Percentiles rank a stretch among this genome's conserved stretches.
These are phyloP conservation scores for Jacaranda mimosifolia DNA, from an alignment of 257 asterid species.

Conservation along the genomic window DNA sequence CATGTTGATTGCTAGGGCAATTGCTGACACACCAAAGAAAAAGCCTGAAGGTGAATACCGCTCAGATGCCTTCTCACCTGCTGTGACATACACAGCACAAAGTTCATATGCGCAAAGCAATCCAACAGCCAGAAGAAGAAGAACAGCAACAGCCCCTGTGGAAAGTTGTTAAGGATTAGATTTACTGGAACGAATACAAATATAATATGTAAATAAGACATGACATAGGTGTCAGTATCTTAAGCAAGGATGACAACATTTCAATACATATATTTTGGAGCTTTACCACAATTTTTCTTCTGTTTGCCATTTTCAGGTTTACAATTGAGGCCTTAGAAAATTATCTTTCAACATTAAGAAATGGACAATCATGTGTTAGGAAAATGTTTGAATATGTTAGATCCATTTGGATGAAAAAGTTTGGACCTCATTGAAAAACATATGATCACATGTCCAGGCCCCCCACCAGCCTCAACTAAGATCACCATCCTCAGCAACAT, in stretches of 20 bases:
- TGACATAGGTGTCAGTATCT: background rate
- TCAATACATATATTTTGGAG: no score
- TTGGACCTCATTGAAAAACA: no score
- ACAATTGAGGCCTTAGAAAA: no score
- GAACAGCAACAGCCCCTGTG: slow-evolving; percentile 98
- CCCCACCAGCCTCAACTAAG: no score
- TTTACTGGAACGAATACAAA: slow-evolving; percentile 10
- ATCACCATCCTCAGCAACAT: no score
- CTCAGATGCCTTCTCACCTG: slow-evolving; percentile 94
- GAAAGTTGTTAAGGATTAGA: slow-evolving; percentile 38
- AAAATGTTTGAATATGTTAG: no score
- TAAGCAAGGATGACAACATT: slow-evolving; percentile 2
- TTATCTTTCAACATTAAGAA: no score
- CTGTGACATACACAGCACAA: slow-evolving; percentile 96
- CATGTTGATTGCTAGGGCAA: slow-evolving; percentile 97
- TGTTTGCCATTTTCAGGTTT: no score
- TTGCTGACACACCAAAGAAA: slow-evolving; percentile 99
- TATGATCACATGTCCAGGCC: no score
- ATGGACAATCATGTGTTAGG: no score
- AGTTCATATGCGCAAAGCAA: slow-evolving; percentile 98
- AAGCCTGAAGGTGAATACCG: slow-evolving; percentile 98
- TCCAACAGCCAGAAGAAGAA: slow-evolving; percentile 96
- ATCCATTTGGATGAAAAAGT: no score
- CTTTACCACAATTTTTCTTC: no score
- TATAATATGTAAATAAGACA: slow-evolving; percentile 5